A percentile compares a stretch with the other conserved stretches of the same genome.
phyloP scores from a whole-genome alignment of 179 eudicot genomes.

The Drosera spatulata region DNA sequence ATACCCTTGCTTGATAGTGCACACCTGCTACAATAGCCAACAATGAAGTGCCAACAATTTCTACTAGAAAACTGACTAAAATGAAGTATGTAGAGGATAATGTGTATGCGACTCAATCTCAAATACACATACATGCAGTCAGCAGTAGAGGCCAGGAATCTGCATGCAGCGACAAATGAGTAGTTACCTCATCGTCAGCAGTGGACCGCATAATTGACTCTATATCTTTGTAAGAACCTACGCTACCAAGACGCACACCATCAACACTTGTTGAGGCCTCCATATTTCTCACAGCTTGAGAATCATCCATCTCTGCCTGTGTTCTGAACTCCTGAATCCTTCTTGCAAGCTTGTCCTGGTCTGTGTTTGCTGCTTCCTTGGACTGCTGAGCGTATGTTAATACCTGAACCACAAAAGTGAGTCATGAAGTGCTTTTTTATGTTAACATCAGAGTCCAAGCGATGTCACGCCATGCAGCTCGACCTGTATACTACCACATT shows the following conservation, averaged over 20 bases:
- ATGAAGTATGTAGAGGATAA: background rate
- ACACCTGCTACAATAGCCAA: constrained; percentile 33
- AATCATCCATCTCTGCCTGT: constrained; percentile 36
- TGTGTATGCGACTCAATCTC: no score
- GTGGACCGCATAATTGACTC: constrained; percentile 79
- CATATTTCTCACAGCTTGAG: constrained; percentile 28
- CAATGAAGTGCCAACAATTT: background rate
- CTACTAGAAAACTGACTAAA: background rate
- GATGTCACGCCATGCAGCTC: no score
- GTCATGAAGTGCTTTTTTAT: no score
- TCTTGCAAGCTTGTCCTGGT: constrained; percentile 59
- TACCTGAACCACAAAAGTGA: constrained; percentile 35
- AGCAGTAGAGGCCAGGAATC: no score
- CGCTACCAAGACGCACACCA: constrained; percentile 20
- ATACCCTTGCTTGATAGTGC: constrained; percentile 85
- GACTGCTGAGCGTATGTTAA: constrained; percentile 56
- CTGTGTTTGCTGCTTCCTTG: constrained; percentile 51
- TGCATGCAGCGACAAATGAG: background rate
- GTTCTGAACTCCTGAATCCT: constrained; percentile 68
- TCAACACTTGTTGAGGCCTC: constrained; percentile 13
- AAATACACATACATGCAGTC: no score
- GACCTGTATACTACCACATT: no score
- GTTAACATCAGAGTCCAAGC: no score
- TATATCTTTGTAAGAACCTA: constrained; percentile 32
- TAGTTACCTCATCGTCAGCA: constrained; percentile 71